Conservation (phyloP, 306 rosid genomes). For the Vicia faba region DNA sequence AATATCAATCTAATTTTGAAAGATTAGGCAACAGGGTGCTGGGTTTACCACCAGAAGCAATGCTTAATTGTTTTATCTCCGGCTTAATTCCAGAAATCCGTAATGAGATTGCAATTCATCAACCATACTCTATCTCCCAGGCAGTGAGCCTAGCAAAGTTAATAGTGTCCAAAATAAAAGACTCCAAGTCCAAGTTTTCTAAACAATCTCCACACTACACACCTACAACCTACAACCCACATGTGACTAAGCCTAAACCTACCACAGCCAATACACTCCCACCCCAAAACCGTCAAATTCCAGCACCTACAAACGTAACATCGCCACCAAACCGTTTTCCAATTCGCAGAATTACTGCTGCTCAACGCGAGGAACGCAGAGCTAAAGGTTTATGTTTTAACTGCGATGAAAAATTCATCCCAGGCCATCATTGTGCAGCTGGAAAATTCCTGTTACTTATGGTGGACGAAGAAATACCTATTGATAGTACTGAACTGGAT, state of each 20-base stretch:
- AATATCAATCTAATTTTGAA: neutral
- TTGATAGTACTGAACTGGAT: too few relatives aligned
- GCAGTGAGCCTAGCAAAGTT: neutral
- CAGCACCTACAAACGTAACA: too few relatives aligned
- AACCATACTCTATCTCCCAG: neutral
- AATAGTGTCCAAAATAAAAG: neutral
- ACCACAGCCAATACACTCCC: too few relatives aligned
- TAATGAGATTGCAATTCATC: neutral
- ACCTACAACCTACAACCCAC: too few relatives aligned
- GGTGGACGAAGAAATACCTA: too few relatives aligned
- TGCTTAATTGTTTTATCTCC: neutral
- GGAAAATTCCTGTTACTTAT: neutral
- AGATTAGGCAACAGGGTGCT: too few relatives aligned
- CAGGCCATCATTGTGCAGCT: neutral
- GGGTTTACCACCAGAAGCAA: too few relatives aligned
- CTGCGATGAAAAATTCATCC: neutral
- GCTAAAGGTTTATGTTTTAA: neutral
- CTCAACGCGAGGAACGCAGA: neutral
- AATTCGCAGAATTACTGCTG: neutral
- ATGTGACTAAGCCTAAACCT: too few relatives aligned
- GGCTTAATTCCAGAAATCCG: neutral
- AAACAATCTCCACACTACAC: too few relatives aligned
- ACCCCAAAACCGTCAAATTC: too few relatives aligned
- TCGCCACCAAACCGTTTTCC: neutral
- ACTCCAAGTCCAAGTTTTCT: neutral